A percentile compares a stretch with the other conserved stretches of the same genome.
These are phyloP conservation scores for Pyrenochaeta sp. DNA, from an alignment of 2,329 filamentous ascomycete genomes.

Conservation along the genomic window DNA sequence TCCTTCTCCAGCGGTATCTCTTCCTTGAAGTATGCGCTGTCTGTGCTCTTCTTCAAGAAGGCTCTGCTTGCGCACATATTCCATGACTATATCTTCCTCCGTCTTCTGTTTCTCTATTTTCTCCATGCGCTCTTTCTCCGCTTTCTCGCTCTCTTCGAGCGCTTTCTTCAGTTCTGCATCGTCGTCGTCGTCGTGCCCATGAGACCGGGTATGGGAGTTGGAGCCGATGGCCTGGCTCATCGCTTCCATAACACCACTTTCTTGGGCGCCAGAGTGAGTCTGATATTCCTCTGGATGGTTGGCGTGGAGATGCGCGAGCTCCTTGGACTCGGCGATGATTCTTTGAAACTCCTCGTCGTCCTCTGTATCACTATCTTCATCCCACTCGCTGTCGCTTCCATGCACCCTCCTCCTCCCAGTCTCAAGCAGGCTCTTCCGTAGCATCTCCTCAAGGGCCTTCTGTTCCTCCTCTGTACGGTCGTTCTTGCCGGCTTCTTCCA, in stretches of 20 bases:
- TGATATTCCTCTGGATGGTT: conserved; percentile 28
- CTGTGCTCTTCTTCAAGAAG: conserved; percentile 65
- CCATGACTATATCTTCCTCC: conserved; percentile 77
- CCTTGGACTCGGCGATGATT: conserved; percentile 47
- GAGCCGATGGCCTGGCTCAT: conserved; percentile 15
- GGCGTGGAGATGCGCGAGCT: conserved; percentile 38
- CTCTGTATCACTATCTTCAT: conserved; percentile 35
- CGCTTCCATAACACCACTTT: conserved; percentile 15
- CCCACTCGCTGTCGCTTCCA: conserved; percentile 39
- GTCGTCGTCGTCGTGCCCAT: background rate
- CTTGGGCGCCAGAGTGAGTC: conserved; percentile 10
- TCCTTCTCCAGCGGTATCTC: conserved; percentile 23
- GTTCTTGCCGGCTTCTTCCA: conserved; percentile 53
- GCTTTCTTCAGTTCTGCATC: conserved; percentile 31
- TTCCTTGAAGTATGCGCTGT: conserved; percentile 16
- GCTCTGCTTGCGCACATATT: conserved; percentile 81
- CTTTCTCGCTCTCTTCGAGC: conserved; percentile 37
- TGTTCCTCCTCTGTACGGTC: conserved; percentile 47
- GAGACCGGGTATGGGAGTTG: background rate
- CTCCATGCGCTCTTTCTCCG: conserved; percentile 52
- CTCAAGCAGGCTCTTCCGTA: conserved; percentile 57
- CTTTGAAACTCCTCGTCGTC: conserved; percentile 48
- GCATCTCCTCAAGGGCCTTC: conserved; percentile 54
- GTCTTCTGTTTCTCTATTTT: conserved; percentile 53
- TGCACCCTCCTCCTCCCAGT: conserved; percentile 33